Evolutionary conservation across 148 eudicot genomes (phyloP), one percentile per base, ranked within the genome.

Genomic region (Chenopodium quinoa): DNA sequence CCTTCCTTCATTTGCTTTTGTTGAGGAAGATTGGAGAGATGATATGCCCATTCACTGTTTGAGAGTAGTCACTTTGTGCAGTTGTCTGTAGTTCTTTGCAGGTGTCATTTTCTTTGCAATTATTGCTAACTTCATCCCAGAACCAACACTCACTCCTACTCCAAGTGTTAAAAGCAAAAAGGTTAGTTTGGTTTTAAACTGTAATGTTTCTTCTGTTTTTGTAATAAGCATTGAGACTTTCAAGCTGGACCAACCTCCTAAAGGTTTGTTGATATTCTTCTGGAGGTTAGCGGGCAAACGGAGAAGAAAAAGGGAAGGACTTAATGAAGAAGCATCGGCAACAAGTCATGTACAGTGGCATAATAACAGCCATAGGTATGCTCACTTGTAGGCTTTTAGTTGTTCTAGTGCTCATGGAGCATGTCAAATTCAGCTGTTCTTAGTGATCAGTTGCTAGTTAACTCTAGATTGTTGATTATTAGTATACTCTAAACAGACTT

Each of bases 41-140:
- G 48, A 19, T 34, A 2, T 67, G 20, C 46, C 34, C 9, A 29
- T 48, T 75, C 54, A 16, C 60, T 73, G 44, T 68, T 52, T 32
- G 25, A 79, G 65, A 69, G 48, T 48, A 75, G 47, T 86, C 64
- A 68, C 83, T 71, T 40, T 72, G 65, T 76, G 81, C 64, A 73
- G 75, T 83, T 80, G 78, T 80, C 76, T 75, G 78, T 86, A 96
- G 99, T 96, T 96, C 90, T 96, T 92, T 84, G 94, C 97, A 90
- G 99, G 99, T 78, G 99, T 96, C 75, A 86, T 93, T 56, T 96
- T 96, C 94, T 96, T 96, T 91, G 99, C 92, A 46, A n/a, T 89
- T 68, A 71, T 96, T 60, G 88, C 94, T 73, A 91, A 91, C 85
- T 96, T 96, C 82, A 94, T 96, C 85, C 99, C 99, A 16, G 99